These are phyloP conservation scores for Talaromyces sp. DNA, from an alignment of 2,329 filamentous ascomycete genomes.

Conservation along the genomic window DNA sequence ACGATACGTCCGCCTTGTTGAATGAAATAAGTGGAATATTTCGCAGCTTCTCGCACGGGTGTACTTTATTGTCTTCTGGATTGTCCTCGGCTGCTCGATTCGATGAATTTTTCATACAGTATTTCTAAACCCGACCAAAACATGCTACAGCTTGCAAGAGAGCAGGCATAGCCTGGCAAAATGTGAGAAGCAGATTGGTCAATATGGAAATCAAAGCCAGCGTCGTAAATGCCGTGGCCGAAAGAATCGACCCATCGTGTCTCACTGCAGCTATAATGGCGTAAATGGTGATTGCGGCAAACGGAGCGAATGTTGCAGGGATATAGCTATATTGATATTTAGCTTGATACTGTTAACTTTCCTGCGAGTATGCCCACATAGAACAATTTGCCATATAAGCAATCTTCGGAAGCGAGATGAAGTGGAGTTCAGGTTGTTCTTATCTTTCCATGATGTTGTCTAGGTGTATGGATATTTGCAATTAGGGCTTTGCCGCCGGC, in stretches of 20 bases:
- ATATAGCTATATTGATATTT: constrained; percentile 27
- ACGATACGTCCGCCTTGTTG: background rate
- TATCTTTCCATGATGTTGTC: background rate
- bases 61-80: background rate
- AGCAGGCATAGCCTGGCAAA: constrained; percentile 28
- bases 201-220: constrained; percentile 20
- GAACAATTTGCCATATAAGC: constrained; percentile 3
- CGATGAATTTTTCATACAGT: constrained; percentile 11
- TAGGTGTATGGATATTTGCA: background rate
- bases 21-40: background rate
- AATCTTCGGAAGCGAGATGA: background rate
- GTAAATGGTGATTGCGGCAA: constrained; percentile 26
- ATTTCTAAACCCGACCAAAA: constrained; percentile 42
- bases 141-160: constrained; percentile 38
- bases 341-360: no score
- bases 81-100: background rate
- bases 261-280: constrained; percentile 21
- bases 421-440: background rate
- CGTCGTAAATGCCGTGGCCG: constrained; percentile 3
- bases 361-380: background rate
- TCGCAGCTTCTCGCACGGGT: background rate
- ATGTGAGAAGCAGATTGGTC: constrained; percentile 22
- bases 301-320: constrained; percentile 39
- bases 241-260: constrained; percentile 14
- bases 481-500: background rate